These are phyloP conservation scores for Microbotryum intermedium DNA, from an alignment of 1,284 basidiomycete genomes.

Conservation along the genomic window DNA sequence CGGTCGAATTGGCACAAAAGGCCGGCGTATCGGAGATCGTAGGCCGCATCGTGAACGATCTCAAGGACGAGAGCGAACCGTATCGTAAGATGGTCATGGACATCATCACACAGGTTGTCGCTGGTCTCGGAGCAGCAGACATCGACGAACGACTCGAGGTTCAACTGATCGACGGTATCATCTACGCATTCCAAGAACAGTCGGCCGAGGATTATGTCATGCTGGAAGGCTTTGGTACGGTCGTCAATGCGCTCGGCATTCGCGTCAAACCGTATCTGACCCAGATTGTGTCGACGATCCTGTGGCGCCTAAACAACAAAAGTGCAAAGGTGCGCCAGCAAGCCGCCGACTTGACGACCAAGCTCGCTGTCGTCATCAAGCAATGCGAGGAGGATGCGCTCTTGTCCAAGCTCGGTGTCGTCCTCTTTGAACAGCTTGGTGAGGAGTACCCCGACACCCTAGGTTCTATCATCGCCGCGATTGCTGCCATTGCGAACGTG, in stretches of 20 bases:
- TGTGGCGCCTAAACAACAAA: conserved; percentile 99
- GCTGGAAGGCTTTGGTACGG: conserved; percentile 95
- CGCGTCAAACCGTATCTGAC: conserved; percentile 98
- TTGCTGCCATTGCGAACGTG: conserved; percentile 97
- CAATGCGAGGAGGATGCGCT: conserved; percentile 95
- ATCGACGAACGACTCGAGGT: conserved; percentile 94
- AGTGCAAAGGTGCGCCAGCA: conserved; percentile 98
- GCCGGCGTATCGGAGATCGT: conserved; percentile 93
- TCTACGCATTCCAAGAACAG: conserved; percentile 99
- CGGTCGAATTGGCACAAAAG: conserved; percentile 94
- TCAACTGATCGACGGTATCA: conserved; percentile 92
- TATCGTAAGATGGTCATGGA: conserved; percentile 99
- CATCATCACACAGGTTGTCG: conserved; percentile 94
- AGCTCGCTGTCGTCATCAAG: conserved; percentile 94
- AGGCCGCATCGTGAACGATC: conserved; percentile 85
- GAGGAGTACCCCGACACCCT: conserved; percentile 99
- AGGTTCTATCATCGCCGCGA: conserved; percentile 96
- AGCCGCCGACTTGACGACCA: conserved; percentile 90
- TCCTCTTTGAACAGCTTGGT: conserved; percentile 96
- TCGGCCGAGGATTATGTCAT: conserved; percentile 98
- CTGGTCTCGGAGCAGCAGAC: conserved; percentile 85
- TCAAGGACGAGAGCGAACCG: conserved; percentile 74
- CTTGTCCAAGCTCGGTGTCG: conserved; percentile 90
- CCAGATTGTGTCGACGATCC: conserved; percentile 97
- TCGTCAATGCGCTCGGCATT: conserved; percentile 89